phyloP scores from a whole-genome alignment of 805 yeast species.

The Lipomyces yamanashiensis region DNA sequence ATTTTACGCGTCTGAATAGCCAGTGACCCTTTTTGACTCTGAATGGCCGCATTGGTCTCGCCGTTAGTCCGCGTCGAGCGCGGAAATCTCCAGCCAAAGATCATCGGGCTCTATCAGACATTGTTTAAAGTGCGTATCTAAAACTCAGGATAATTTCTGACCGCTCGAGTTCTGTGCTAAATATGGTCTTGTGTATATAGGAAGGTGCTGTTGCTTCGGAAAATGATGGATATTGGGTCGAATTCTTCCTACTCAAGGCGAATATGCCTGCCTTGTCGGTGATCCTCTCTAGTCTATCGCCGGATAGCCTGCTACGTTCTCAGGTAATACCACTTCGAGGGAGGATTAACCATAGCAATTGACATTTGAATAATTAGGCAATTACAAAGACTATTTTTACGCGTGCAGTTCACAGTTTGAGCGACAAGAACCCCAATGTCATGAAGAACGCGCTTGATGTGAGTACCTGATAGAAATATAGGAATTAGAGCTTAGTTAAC shows the following conservation, averaged over 20 bases:
- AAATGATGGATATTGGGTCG: conserved; percentile 45
- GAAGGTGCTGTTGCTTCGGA: conserved; percentile 26
- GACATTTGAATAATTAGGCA: conserved; percentile 8
- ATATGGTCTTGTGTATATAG: conserved; percentile 12
- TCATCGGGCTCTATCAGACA: conserved; percentile 43
- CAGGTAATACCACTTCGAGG: conserved; percentile 13
- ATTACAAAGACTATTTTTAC: conserved; percentile 36
- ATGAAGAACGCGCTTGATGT: conserved; percentile 32
- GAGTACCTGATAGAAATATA: not conserved
- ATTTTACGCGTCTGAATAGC: not conserved
- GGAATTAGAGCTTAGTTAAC: conserved; percentile 11
- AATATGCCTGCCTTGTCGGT: conserved; percentile 32
- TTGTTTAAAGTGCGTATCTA: conserved; percentile 41
- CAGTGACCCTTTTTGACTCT: not conserved
- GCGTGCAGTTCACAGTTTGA: conserved; percentile 38
- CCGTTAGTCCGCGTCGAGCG: conserved; percentile 43
- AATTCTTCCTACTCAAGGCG: conserved; percentile 43
- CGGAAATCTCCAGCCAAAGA: conserved; percentile 44
- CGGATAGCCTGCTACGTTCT: conserved; percentile 29
- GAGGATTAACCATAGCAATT: conserved; percentile 1
- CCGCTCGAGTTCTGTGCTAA: not conserved
- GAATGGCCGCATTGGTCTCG: conserved; percentile 39
- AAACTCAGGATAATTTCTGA: not conserved
- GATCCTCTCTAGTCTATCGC: conserved; percentile 24
- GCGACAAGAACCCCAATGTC: conserved; percentile 25